phyloP scores from a whole-genome alignment of 495 filamentous ascomycete species.

The Chlorociboria aeruginascens region DNA sequence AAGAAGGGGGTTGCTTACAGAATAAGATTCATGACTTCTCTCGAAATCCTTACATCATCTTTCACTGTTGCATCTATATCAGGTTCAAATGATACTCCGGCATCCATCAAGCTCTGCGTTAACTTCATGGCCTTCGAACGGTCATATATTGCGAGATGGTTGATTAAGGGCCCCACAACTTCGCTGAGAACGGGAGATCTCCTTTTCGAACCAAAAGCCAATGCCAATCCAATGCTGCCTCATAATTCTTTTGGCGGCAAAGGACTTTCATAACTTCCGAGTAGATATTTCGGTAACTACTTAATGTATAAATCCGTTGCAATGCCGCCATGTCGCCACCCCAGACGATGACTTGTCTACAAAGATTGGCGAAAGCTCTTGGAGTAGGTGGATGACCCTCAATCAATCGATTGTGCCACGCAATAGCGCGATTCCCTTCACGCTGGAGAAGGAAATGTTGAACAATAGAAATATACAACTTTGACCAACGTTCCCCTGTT shows the following conservation, averaged over 20 bases:
- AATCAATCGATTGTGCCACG: constrained; percentile 27
- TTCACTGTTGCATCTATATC: constrained; percentile 7
- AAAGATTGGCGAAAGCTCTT: constrained; percentile 8
- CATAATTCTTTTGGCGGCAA: constrained; percentile 32
- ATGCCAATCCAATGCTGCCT: constrained; percentile 50
- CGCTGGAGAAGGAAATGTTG: constrained; percentile 27
- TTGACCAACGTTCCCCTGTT: constrained; percentile 31
- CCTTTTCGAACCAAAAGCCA: constrained; percentile 29
- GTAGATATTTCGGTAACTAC: constrained; percentile 46
- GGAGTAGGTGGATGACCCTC: constrained; percentile 5
- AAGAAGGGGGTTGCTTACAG: no score
- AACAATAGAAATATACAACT: constrained; percentile 38
- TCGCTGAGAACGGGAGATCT: constrained; percentile 32
- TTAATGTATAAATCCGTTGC: constrained; percentile 35
- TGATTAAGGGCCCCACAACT: constrained; percentile 31
- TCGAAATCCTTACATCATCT: constrained; percentile 9
- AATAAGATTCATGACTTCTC: constrained; percentile 18
- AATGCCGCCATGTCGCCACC: constrained; percentile 15
- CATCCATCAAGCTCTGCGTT: constrained; percentile 16
- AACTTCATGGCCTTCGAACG: constrained; percentile 7
- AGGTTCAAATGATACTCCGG: constrained; percentile 16
- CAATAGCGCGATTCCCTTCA: constrained; percentile 19
- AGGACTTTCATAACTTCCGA: constrained; percentile 46
- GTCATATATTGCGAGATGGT: constrained; percentile 27
- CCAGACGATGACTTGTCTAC: constrained; percentile 1